Evolutionary conservation across 306 rosid genomes (phyloP).

Genomic region (Quercus wislizeni): DNA sequence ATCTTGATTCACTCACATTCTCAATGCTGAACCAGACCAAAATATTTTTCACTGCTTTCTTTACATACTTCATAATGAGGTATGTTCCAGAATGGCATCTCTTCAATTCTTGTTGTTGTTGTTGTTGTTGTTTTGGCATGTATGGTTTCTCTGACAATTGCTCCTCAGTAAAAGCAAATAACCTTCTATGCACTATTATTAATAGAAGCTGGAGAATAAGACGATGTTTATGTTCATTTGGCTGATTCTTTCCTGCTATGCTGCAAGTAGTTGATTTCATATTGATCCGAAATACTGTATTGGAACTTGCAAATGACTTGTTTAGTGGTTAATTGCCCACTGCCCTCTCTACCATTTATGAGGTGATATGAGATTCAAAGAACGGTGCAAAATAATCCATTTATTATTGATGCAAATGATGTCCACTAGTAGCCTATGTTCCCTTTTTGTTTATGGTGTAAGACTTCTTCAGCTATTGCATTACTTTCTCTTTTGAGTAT

Average conservation of each 20-base stretch:
- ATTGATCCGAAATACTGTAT: neutral
- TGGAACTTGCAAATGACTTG: neutral
- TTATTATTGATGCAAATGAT: neutral
- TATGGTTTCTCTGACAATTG: neutral
- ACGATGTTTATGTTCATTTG: neutral
- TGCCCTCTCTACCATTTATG: neutral
- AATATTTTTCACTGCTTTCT: slow-evolving; percentile 85
- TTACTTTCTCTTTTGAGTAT: neutral
- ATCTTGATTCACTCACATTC: slow-evolving; percentile 95
- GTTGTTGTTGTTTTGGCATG: neutral
- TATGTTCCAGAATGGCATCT: slow-evolving; percentile 29
- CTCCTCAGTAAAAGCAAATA: neutral
- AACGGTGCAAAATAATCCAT: neutral
- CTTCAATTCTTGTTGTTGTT: neutral
- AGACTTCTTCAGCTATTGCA: neutral
- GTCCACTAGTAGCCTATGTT: neutral
- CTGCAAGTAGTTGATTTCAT: neutral
- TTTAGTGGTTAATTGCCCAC: neutral
- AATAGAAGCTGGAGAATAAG: neutral
- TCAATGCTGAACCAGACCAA: slow-evolving; percentile 96
- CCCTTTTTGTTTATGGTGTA: neutral
- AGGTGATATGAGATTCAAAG: neutral
- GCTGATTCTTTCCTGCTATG: neutral
- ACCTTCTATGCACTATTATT: neutral
- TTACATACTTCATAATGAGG: slow-evolving; percentile 80